Conservation (phyloP, 2,329 filamentous ascomycete species). For the Rhynchosporium secalis region DNA sequence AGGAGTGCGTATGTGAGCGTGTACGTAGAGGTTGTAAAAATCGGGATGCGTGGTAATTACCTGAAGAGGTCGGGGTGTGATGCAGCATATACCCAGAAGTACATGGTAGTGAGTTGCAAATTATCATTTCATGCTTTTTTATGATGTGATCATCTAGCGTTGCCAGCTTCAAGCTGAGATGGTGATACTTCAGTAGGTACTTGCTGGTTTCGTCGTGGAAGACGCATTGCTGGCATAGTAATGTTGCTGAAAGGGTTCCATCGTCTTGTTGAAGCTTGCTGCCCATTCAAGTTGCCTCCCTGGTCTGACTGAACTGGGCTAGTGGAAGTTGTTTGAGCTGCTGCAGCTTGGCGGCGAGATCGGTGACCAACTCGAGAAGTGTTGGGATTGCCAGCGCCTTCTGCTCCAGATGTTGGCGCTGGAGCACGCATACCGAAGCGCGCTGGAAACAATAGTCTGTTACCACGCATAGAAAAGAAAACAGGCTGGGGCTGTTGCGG, state of each 20-base stretch:
- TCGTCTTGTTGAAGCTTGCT: constrained; percentile 24
- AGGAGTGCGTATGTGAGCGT: constrained; percentile 4
- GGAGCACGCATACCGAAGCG: constrained; percentile 25
- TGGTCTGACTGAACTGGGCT: constrained; percentile 9
- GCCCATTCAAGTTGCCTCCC: constrained; percentile 15
- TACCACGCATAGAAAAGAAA: constrained; percentile 36
- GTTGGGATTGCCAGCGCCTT: constrained; percentile 10
- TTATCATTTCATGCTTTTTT: constrained; percentile 2
- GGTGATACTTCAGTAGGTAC: constrained; percentile 31
- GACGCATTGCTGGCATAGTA: constrained; percentile 28
- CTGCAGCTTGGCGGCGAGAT: constrained; percentile 23
- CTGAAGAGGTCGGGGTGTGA: not conserved
- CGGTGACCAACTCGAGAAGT: constrained; percentile 22
- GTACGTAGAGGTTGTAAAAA: constrained; percentile 6
- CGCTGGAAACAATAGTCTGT: constrained; percentile 31
- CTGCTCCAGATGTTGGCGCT: constrained; percentile 1
- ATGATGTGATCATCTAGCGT: constrained; percentile 29
- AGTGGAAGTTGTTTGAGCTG: constrained; percentile 10
- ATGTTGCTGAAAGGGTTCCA: constrained; percentile 37
- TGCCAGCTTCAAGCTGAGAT: constrained; percentile 40
- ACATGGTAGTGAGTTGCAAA: constrained; percentile 5
- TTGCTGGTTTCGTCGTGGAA: constrained; percentile 30
- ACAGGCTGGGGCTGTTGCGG: constrained; percentile 33
- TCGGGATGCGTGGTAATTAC: constrained; percentile 7
- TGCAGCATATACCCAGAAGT: constrained; percentile 1